phyloP scores from a whole-genome alignment of 2,329 filamentous ascomycete genomes.

The Raffaelea ambrosiae region DNA sequence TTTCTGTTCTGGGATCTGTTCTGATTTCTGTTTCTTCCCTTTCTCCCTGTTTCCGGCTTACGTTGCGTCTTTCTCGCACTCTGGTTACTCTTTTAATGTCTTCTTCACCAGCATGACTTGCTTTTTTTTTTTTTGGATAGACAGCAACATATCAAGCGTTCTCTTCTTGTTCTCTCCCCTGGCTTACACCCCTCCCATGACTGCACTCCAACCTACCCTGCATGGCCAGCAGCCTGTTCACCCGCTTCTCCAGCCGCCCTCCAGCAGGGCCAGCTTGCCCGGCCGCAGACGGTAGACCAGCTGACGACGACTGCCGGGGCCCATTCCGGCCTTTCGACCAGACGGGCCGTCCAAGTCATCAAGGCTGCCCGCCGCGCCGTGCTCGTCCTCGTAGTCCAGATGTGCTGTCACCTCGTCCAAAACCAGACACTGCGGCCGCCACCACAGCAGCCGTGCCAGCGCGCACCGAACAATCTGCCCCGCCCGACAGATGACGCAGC shows the following conservation, averaged over 20 bases:
- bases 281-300: conserved; percentile 52
- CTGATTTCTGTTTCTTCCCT: too few species aligned
- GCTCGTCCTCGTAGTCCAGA: conserved; percentile 74
- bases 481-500: conserved; percentile 63
- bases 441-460: conserved; percentile 61
- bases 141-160: not conserved
- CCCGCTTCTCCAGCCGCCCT: conserved; percentile 55
- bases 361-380: conserved; percentile 60
- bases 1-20: too few species aligned
- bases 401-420: conserved; percentile 81
- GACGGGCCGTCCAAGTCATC: too few species aligned
- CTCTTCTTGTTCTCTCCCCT: too few species aligned
- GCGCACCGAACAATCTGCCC: conserved; percentile 64
- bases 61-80: too few species aligned
- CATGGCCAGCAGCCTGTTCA: conserved; percentile 31
- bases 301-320: conserved; percentile 34
- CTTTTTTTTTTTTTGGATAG: not conserved
- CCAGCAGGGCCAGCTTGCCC: conserved; percentile 46
- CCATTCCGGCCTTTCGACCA: conserved; percentile 10
- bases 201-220: not conserved
- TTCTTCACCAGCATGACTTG: too few species aligned
- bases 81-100: too few species aligned
- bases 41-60: too few species aligned
- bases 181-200: too few species aligned
- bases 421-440: conserved; percentile 61